Evolutionary conservation across 2,329 filamentous ascomycete species (phyloP).

Genomic region (Colletotrichum melonis): DNA sequence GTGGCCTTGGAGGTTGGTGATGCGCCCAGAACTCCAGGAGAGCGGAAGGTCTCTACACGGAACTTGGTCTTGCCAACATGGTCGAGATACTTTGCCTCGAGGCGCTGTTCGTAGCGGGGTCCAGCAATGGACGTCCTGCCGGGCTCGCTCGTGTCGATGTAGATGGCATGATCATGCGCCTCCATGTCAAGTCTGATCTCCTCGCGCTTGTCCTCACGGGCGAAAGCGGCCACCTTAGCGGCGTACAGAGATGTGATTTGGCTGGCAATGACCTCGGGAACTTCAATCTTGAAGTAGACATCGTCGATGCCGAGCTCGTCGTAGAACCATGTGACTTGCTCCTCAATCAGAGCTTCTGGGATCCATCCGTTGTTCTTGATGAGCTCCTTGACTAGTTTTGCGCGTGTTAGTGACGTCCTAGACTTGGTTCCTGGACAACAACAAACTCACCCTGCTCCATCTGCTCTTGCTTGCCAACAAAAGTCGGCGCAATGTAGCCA

Average conservation of each 20-base stretch:
- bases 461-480: constrained; percentile 91
- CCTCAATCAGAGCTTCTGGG: constrained; percentile 82
- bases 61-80: constrained; percentile 80
- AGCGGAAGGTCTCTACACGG: constrained; percentile 97
- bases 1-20: constrained; percentile 78
- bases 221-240: constrained; percentile 93
- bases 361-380: constrained; percentile 87
- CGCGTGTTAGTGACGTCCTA: not conserved
- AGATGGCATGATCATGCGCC: constrained; percentile 92
- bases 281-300: constrained; percentile 96
- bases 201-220: constrained; percentile 91
- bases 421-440: not conserved
- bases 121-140: constrained; percentile 81
- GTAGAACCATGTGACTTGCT: constrained; percentile 97
- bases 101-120: constrained; percentile 91
- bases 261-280: constrained; percentile 86
- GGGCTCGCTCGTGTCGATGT: constrained; percentile 96
- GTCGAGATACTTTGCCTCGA: constrained; percentile 96
- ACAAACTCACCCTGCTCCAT: constrained; percentile 77
- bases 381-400: constrained; percentile 77
- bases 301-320: constrained; percentile 97
- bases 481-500: constrained; percentile 94
- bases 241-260: constrained; percentile 97
- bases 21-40: constrained; percentile 80
- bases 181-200: constrained; percentile 98